phyloP scores from a whole-genome alignment of 1,284 basidiomycete species.

The Moesziomyces sp. region DNA sequence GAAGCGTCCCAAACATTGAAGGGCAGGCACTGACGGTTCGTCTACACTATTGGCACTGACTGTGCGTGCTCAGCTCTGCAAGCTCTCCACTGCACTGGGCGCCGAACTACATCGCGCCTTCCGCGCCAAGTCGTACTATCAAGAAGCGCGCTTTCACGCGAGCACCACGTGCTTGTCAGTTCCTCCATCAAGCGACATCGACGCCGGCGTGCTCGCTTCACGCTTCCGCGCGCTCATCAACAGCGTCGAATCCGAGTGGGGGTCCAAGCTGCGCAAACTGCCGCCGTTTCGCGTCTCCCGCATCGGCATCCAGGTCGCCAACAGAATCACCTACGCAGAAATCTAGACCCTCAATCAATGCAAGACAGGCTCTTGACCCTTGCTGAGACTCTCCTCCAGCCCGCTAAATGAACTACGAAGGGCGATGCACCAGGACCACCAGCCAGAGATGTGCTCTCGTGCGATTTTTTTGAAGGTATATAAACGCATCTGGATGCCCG shows the following conservation, averaged over 20 bases:
- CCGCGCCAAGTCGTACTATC: constrained; percentile 41
- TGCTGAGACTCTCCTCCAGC: too few species aligned
- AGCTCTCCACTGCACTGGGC: constrained; percentile 20
- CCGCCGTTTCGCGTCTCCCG: constrained; percentile 18
- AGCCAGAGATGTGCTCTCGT: too few species aligned
- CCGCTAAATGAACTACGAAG: too few species aligned
- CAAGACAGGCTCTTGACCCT: too few species aligned
- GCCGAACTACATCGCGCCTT: constrained; percentile 30
- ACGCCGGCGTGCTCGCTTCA: background rate
- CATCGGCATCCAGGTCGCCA: constrained; percentile 35
- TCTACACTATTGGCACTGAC: too few species aligned
- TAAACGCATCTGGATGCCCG: background rate
- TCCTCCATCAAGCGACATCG: background rate
- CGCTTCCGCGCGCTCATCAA: constrained; percentile 9
- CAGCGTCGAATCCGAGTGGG: constrained; percentile 14
- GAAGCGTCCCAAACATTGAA: too few species aligned
- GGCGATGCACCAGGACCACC: too few species aligned
- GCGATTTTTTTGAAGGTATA: background rate
- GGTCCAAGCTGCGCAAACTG: constrained; percentile 17
- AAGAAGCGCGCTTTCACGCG: constrained; percentile 50
- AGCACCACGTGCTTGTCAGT: constrained; percentile 21
- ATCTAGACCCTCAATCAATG: background rate
- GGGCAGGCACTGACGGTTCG: too few species aligned
- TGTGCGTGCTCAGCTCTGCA: constrained; percentile 21
- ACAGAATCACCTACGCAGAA: constrained; percentile 27